Base-by-base conservation (phyloP, 495 filamentous ascomycete genomes). In the Penicillium malachiteum region DNA sequence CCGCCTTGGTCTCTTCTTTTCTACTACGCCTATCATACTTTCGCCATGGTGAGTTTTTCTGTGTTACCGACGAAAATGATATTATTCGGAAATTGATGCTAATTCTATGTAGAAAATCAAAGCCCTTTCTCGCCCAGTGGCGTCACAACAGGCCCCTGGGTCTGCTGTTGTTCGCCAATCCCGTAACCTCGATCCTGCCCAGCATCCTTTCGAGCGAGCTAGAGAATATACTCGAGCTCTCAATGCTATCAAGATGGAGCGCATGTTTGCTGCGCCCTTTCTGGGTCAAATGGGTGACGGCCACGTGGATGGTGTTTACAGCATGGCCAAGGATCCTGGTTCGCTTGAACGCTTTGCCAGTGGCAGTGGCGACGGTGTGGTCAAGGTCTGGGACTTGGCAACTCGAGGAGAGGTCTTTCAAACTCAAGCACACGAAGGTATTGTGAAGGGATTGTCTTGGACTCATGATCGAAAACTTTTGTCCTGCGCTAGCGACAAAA, bases 251-350 rank as follows among this genome's bases (percentile, higher is more conserved):
- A 98, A 98, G 63, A 71, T 98, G 49, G 90, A 97, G 71, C 87
- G 94, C 58, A 92, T 98, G 84, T 97, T 97, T 66, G 93, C 94
- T 17, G 85, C 90, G 50, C 94, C 94, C 5, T 98, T 98, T 68
- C 73, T 98, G 40, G 87, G 78, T 0, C 89, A 96, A 62, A 82
- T 98, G 48, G 93, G 92, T 31, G 82, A 83, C 46, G 94, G 94
- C 31, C 94, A 98, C 74, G 89, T 97, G 12, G 94, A 98, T 69
- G 94, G 94, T 43, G 90, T 98, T 5, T 90, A 90, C 67, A 77
- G 80, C 8, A 78, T 90, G 67, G 81, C 85, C 12, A 90, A 89
- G 59, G 87, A 90, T 59, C 85, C 84, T 4, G 77, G 82, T 58
- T 84, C 83, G 3, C 70, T 92, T 32, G 81, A 87, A 50, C 76